Conservation (phyloP, 129 eudicot species). For the Rutidosis leptorrhynchoides region DNA sequence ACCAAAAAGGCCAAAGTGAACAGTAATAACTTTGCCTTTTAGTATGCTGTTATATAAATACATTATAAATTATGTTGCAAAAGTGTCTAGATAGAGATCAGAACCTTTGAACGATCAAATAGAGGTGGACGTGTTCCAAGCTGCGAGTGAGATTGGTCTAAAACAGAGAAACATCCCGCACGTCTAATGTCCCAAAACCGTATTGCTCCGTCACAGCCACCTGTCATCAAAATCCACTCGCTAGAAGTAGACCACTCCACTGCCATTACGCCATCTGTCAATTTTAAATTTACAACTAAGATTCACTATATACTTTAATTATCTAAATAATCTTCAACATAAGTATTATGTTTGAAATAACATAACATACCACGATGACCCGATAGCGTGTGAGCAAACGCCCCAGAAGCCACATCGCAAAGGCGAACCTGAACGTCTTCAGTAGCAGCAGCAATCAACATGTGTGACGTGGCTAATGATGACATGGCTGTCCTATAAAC, state of each 20-base stretch:
- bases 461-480: slow-evolving; percentile 80
- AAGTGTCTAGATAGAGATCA: not conserved
- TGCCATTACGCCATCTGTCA: slow-evolving; percentile 93
- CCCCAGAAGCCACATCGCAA: slow-evolving; percentile 96
- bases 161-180: slow-evolving; percentile 90
- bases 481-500: slow-evolving; percentile 96
- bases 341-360: slow-evolving; percentile 22
- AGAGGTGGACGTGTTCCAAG: slow-evolving; percentile 89
- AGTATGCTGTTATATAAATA: too few species aligned
- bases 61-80: slow-evolving; percentile 4
- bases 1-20: too few species aligned
- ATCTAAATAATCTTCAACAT: slow-evolving; percentile 6
- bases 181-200: slow-evolving; percentile 98
- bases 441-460: slow-evolving; percentile 93
- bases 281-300: not conserved
- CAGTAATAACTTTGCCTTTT: too few species aligned
- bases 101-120: slow-evolving; percentile 59
- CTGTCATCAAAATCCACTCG: slow-evolving; percentile 92
- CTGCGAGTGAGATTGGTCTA: slow-evolving; percentile 88
- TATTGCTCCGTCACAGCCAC: slow-evolving; percentile 99
- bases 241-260: slow-evolving; percentile 96
- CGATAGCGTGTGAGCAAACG: slow-evolving; percentile 95
- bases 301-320: not conserved
- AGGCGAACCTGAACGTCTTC: slow-evolving; percentile 99
- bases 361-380: slow-evolving; percentile 95